Percentiles rank a stretch among this genome's conserved stretches.
These are phyloP conservation scores for Eutrema salsugineum DNA, from an alignment of 441 rosid species.

Conservation along the genomic window DNA sequence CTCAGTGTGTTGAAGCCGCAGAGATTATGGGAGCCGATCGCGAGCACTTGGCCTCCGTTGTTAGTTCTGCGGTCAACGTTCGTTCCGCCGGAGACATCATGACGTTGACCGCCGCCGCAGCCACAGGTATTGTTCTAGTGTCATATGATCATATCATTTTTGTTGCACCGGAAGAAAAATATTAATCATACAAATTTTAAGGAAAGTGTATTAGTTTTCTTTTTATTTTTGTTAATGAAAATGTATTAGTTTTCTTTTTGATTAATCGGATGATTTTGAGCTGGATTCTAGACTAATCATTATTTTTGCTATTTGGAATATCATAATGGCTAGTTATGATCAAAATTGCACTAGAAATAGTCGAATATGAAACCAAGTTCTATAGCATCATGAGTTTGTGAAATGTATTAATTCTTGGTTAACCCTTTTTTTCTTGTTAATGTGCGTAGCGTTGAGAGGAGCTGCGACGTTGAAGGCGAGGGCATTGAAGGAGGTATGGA, in stretches of 20 bases:
- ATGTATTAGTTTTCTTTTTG: background rate
- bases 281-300: too few relatives aligned
- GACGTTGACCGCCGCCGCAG: slow-evolving; percentile 89
- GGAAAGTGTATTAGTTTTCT: too few relatives aligned
- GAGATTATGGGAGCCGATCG: slow-evolving; percentile 88
- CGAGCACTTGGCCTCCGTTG: slow-evolving; percentile 64
- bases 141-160: background rate
- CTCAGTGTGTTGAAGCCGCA: slow-evolving; percentile 87
- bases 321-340: background rate
- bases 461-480: slow-evolving; percentile 90
- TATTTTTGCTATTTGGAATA: too few relatives aligned
- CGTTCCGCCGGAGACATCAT: slow-evolving; percentile 76
- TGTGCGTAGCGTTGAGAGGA: slow-evolving; percentile 75
- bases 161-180: background rate
- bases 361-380: background rate
- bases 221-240: too few relatives aligned
- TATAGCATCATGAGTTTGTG: background rate
- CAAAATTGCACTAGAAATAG: too few relatives aligned
- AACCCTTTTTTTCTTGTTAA: background rate
- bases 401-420: background rate
- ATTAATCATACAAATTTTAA: background rate
- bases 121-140: slow-evolving; percentile 51
- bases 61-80: slow-evolving; percentile 82
- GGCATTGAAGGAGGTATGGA: slow-evolving; percentile 91
- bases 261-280: background rate